Evolutionary conservation across 345 rosid species (phyloP).

Genomic region (Eucalyptus virginea): DNA sequence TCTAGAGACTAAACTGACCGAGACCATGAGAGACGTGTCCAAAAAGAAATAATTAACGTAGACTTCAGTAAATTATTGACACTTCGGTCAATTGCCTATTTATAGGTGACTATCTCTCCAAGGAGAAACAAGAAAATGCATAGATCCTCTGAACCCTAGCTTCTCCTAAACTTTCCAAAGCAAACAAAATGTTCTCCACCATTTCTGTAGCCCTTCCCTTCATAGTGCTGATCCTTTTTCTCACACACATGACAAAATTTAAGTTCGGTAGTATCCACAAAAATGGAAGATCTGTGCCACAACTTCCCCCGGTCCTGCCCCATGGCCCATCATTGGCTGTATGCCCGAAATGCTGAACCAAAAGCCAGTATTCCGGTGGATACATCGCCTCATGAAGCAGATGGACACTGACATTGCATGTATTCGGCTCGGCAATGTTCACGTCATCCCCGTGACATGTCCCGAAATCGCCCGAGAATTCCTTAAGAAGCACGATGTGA

Average conservation of each 20-base stretch:
- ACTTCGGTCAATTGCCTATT: too few species aligned
- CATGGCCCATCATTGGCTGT: not conserved
- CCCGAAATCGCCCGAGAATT: slow-evolving; percentile 5
- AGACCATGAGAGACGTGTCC: not conserved
- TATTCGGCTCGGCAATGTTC: not conserved
- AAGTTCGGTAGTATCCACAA: not conserved
- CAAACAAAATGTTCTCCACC: not conserved
- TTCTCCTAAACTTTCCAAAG: not conserved
- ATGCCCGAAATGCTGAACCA: not conserved
- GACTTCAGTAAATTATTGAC: too few species aligned
- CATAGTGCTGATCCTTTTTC: not conserved
- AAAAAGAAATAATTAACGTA: not conserved
- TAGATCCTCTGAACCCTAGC: not conserved
- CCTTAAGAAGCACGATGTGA: slow-evolving; percentile 3
- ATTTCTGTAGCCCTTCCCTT: not conserved
- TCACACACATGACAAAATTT: not conserved
- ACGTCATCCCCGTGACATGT: not conserved
- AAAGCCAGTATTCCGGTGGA: not conserved
- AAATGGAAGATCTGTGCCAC: not conserved
- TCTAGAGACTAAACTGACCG: not conserved
- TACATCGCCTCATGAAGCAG: not conserved
- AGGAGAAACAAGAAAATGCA: not conserved
- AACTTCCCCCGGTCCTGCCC: not conserved
- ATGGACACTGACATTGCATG: not conserved
- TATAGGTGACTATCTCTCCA: not conserved